Conservation (phyloP, 495 filamentous ascomycete genomes). For the Penicillium lividum region DNA sequence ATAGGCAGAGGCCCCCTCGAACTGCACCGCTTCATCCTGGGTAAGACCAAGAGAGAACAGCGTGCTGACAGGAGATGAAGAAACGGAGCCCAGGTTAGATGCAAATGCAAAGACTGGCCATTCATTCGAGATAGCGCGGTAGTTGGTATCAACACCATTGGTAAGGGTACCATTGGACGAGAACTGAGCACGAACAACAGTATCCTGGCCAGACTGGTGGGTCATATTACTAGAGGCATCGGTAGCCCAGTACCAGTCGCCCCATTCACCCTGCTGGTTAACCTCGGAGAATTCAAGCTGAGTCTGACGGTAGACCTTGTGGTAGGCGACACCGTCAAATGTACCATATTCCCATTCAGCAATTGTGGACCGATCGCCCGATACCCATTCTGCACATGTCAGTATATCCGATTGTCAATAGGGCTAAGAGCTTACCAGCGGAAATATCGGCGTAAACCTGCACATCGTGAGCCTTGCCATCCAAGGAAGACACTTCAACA, state of each 20-base stretch:
- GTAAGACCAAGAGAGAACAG: slow-evolving; percentile 56
- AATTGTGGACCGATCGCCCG: slow-evolving; percentile 49
- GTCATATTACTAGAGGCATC: slow-evolving; percentile 38
- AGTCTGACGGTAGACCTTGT: slow-evolving; percentile 53
- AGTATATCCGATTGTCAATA: no score
- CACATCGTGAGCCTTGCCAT: slow-evolving; percentile 55
- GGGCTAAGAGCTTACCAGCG: slow-evolving; percentile 46
- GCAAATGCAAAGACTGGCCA: slow-evolving; percentile 61
- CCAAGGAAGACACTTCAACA: slow-evolving; percentile 52
- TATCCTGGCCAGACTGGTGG: slow-evolving; percentile 52
- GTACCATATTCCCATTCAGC: slow-evolving; percentile 58
- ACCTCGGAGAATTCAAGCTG: slow-evolving; percentile 56
- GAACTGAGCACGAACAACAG: slow-evolving; percentile 52
- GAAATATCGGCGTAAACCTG: slow-evolving; percentile 63
- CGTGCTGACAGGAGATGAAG: slow-evolving; percentile 31
- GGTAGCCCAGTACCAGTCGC: slow-evolving; percentile 59
- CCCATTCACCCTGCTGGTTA: slow-evolving; percentile 59
- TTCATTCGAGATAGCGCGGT: slow-evolving; percentile 49
- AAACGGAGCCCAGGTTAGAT: slow-evolving; percentile 50
- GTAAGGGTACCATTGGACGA: slow-evolving; percentile 40
- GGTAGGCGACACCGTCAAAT: slow-evolving; percentile 49
- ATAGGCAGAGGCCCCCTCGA: slow-evolving; percentile 39
- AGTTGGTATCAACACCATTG: slow-evolving; percentile 51
- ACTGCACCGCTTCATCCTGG: slow-evolving; percentile 57
- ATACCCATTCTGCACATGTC: slow-evolving; percentile 53